phyloP scores from a whole-genome alignment of 2,329 filamentous ascomycete genomes.

The Venturia effusa region DNA sequence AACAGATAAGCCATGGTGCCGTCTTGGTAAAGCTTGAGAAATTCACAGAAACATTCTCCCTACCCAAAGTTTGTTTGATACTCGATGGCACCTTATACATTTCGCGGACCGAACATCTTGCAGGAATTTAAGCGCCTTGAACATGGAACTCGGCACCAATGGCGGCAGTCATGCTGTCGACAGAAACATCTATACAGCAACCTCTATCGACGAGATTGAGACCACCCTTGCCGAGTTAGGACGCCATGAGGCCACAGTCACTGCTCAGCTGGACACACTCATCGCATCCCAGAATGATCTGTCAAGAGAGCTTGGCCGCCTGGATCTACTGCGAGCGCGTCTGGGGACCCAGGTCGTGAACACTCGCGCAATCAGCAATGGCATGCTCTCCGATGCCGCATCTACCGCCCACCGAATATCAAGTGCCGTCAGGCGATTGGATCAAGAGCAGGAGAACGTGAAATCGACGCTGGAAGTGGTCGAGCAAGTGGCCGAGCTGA shows the following conservation, averaged over 20 bases:
- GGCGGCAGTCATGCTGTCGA: background rate
- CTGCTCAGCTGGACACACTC: constrained; percentile 62
- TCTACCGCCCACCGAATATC: constrained; percentile 79
- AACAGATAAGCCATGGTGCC: background rate
- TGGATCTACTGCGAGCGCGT: constrained; percentile 82
- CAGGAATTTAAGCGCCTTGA: background rate
- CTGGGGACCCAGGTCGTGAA: constrained; percentile 79
- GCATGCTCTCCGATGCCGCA: constrained; percentile 80
- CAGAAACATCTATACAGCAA: constrained; percentile 8
- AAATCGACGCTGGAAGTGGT: constrained; percentile 85
- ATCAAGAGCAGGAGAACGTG: constrained; percentile 83
- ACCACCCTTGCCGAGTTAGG: constrained; percentile 66
- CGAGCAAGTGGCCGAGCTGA: constrained; percentile 92
- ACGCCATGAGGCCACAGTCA: constrained; percentile 62
- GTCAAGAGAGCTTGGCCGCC: constrained; percentile 70
- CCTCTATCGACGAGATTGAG: constrained; percentile 68
- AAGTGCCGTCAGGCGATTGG: constrained; percentile 73
- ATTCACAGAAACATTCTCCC: background rate
- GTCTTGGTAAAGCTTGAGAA: background rate
- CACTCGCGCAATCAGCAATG: constrained; percentile 73
- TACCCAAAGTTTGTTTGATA: background rate
- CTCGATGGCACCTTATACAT: background rate
- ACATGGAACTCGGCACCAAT: background rate
- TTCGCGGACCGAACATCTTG: too few relatives aligned
- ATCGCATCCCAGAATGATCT: constrained; percentile 78